Evolutionary conservation across 306 rosid genomes (phyloP).

Genomic region (Acacia acuminata): DNA sequence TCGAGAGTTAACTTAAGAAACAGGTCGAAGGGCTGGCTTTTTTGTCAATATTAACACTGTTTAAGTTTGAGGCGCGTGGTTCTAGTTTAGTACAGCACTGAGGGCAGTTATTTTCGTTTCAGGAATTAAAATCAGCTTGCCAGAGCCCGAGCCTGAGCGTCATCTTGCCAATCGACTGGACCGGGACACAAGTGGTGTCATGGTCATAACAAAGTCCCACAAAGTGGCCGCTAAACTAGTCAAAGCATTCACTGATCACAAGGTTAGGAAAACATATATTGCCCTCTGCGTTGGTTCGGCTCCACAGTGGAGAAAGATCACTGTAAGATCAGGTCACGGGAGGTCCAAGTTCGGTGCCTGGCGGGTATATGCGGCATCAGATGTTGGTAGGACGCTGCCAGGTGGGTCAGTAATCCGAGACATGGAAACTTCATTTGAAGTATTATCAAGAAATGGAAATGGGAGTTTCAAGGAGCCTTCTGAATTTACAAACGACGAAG

Average conservation of each 20-base stretch:
- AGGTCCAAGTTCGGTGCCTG: conserved; percentile 88
- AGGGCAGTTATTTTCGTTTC: conserved; percentile 23
- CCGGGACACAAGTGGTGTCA: conserved; percentile 83
- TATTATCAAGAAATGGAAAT: conserved; percentile 58
- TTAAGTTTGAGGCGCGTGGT: background rate
- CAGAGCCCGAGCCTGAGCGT: conserved; percentile 57
- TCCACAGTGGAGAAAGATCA: conserved; percentile 67
- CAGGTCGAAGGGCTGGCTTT: background rate
- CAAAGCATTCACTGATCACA: conserved; percentile 76
- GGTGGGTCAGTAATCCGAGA: conserved; percentile 79
- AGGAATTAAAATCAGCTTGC: conserved; percentile 36
- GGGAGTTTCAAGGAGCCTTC: conserved; percentile 45
- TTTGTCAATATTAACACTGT: background rate
- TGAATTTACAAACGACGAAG: conserved; percentile 38
- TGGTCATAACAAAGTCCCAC: conserved; percentile 78
- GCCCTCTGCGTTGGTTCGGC: conserved; percentile 61
- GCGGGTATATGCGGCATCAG: conserved; percentile 82
- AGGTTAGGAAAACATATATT: conserved; percentile 72
- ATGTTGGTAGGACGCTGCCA: conserved; percentile 67
- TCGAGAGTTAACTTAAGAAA: background rate
- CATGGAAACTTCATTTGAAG: conserved; percentile 84
- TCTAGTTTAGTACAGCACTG: conserved; percentile 3
- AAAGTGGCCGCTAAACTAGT: conserved; percentile 82
- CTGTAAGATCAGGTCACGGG: conserved; percentile 82
- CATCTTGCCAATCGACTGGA: conserved; percentile 93